Conservation (phyloP, 1,284 basidiomycete genomes). For the Ceratorhiza oryzae-sativae region DNA sequence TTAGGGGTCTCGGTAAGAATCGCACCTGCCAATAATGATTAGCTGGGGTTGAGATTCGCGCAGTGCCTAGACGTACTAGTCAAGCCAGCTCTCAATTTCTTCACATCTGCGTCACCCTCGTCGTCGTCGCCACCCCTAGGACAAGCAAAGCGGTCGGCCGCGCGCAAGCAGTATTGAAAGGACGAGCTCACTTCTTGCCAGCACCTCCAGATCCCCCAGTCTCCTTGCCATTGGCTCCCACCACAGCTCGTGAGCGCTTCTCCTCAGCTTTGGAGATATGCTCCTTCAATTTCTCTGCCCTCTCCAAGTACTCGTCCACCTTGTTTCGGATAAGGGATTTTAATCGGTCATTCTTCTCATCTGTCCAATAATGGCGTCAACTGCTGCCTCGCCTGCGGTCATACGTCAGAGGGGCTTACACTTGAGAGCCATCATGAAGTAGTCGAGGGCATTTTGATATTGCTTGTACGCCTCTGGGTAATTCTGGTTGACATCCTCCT, state of each 20-base stretch:
- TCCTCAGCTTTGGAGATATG: conserved; percentile 72
- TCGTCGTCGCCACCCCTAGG: conserved; percentile 69
- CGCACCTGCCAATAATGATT: conserved; percentile 59
- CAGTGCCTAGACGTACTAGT: conserved; percentile 56
- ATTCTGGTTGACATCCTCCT: conserved; percentile 93
- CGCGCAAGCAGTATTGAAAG: conserved; percentile 11
- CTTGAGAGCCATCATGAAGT: conserved; percentile 93
- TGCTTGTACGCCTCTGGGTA: conserved; percentile 94
- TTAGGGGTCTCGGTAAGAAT: conserved; percentile 96
- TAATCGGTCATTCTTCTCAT: conserved; percentile 96
- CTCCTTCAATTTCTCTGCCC: conserved; percentile 92
- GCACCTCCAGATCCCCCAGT: conserved; percentile 67
- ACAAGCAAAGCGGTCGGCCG: conserved; percentile 31
- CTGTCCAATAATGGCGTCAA: conserved; percentile 54
- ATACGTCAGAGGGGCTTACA: conserved; percentile 56
- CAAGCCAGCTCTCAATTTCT: conserved; percentile 91
- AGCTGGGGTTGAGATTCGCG: background rate
- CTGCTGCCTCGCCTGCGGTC: background rate
- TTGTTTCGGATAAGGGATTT: conserved; percentile 88
- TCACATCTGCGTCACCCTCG: conserved; percentile 88
- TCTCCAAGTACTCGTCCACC: conserved; percentile 89
- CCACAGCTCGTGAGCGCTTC: conserved; percentile 75
- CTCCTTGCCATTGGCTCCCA: conserved; percentile 77
- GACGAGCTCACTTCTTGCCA: conserved; percentile 62
- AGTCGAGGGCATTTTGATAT: conserved; percentile 95